Evolutionary conservation across 164 flowering plant genomes (phyloP), one percentile per base, ranked within the genome.

Genomic region (Piper longum): DNA sequence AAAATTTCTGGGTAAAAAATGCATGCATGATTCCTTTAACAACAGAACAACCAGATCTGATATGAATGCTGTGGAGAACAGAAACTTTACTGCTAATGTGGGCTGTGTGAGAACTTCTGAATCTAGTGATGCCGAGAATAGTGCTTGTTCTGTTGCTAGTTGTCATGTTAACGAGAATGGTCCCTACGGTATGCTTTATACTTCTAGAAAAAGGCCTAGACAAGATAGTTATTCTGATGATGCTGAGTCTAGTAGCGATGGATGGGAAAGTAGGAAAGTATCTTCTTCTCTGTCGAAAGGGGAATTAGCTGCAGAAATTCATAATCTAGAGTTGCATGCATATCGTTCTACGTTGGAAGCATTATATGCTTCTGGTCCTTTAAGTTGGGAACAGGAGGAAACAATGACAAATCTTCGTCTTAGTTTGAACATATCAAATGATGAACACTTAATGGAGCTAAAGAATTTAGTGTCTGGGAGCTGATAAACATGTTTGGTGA

Each of bases 371-470:
- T 87, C 88, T 59, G 96, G 98, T 54, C 93, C 93, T 70, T 76
- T 89, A 73, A 92, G 85, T 79, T 92, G 98, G 98, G 98, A 92
- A 69, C 83, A 81, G 63, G 96, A 92, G 80, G 76, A 80, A 18
- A 62, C 86, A 67, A 65, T 92, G 77, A 92, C 96, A 43, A 83
- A 87, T 73, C 95, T 92, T 64, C 96, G 97, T 58, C 77, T 86
- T 68, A 74, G 74, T 3, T 91, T 92, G 67, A 77, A 86, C 65
- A 85, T 92, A 71, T 87, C 96, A 74, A 89, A 83, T 73, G 98
- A 92, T 73, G 97, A 92, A 69, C 96, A 92, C 82, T 81, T 89
- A 77, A 71, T 71, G 80, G 88, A 83, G 88, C 66, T 92, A 60
- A 83, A 82, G 78, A 76, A 80, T 65, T 78, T 92, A 75, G 75